Conservation (phyloP, 2,329 filamentous ascomycete species). For the Tolypocladium inflatum region DNA sequence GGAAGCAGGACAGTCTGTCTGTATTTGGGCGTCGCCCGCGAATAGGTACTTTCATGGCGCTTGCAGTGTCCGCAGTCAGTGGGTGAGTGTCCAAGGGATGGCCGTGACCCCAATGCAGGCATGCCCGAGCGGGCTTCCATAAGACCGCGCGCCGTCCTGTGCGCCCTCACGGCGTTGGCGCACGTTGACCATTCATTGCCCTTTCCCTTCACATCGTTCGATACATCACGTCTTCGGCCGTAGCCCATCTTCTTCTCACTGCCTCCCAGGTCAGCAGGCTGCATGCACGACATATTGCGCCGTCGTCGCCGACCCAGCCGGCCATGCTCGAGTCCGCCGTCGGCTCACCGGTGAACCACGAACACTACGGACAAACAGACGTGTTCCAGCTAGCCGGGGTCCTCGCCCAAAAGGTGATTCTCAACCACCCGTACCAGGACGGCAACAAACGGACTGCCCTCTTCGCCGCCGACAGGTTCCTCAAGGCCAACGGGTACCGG, state of each 20-base stretch:
- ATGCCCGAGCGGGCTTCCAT: too few relatives aligned
- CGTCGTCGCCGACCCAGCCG: slow-evolving; percentile 4
- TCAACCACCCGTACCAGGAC: slow-evolving; percentile 11
- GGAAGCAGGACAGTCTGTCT: too few relatives aligned
- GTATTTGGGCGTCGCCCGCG: too few relatives aligned
- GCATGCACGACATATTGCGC: slow-evolving; percentile 1
- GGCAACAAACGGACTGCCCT: slow-evolving; percentile 11
- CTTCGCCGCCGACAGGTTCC: slow-evolving; percentile 10
- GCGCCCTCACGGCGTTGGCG: too few relatives aligned
- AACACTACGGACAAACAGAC: slow-evolving; percentile 9
- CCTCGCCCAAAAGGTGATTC: slow-evolving; percentile 11
- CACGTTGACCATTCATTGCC: too few relatives aligned
- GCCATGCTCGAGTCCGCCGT: slow-evolving; percentile 8
- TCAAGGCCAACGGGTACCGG: slow-evolving; percentile 11
- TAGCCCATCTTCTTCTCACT: slow-evolving; percentile 6
- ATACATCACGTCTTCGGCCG: too few relatives aligned
- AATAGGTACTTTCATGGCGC: too few relatives aligned
- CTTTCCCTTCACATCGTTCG: too few relatives aligned
- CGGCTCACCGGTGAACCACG: slow-evolving; percentile 7
- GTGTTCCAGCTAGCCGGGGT: slow-evolving; percentile 11
- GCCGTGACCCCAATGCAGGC: too few relatives aligned
- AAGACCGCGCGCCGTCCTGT: too few relatives aligned
- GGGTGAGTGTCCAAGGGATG: too few relatives aligned
- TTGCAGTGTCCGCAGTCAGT: too few relatives aligned
- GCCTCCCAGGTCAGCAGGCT: slow-evolving; percentile 5